These are phyloP conservation scores for Solanum corneliomulleri DNA, from an alignment of 257 asterid genomes.

Conservation along the genomic window DNA sequence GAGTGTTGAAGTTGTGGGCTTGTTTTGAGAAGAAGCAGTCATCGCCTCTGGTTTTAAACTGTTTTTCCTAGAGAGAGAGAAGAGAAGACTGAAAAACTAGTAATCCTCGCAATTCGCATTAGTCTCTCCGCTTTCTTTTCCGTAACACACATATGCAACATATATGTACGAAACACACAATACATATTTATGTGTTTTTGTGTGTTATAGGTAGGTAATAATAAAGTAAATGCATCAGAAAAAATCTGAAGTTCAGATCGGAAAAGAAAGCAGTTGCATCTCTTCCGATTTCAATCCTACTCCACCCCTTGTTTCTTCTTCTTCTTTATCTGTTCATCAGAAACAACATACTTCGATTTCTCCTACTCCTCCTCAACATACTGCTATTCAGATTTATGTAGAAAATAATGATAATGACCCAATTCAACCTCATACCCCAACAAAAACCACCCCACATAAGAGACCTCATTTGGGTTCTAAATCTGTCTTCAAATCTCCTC, in stretches of 20 bases:
- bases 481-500: slow-evolving; percentile 39
- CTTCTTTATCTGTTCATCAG: slow-evolving; percentile 45
- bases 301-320: slow-evolving; percentile 35
- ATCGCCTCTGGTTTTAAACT: background rate
- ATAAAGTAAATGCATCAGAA: slow-evolving; percentile 68
- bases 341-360: slow-evolving; percentile 14
- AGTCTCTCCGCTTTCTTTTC: background rate
- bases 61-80: background rate
- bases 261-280: slow-evolving; percentile 97
- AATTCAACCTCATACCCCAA: slow-evolving; percentile 21
- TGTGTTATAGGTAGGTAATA: no score
- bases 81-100: background rate
- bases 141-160: background rate
- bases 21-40: background rate
- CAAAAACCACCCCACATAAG: slow-evolving; percentile 62
- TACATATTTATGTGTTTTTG: background rate
- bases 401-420: slow-evolving; percentile 47
- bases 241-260: slow-evolving; percentile 95
- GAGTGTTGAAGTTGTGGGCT: background rate
- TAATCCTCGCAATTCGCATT: background rate
- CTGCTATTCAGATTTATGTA: slow-evolving; percentile 41
- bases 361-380: background rate
- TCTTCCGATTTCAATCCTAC: slow-evolving; percentile 98
- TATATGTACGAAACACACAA: background rate
- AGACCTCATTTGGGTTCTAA: slow-evolving; percentile 40